Evolutionary conservation across 1,284 basidiomycete genomes (phyloP), one percentile per base, ranked within the genome.

Genomic region (Cystobasidium slooffiae): DNA sequence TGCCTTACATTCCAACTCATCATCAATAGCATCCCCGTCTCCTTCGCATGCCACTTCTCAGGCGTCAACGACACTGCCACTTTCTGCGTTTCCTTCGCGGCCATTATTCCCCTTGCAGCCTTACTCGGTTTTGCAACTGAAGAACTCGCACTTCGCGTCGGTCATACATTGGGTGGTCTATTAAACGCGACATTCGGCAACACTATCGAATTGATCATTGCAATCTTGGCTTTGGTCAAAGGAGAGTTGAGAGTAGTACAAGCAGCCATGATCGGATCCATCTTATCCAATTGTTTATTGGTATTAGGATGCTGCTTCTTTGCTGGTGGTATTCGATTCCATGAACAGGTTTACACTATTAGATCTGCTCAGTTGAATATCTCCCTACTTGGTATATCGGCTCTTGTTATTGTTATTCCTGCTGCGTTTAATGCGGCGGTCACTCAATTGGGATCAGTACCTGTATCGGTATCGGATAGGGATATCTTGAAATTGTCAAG

Each of bases 281-380:
- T 96, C 68, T 83, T 96, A 39, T 93, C 91, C n/a, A 96, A 96
- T 82, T 86, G 94, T 67, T 86, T 95, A 6, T 86, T 95, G 43
- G 93, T 96, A 16, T 84, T 95, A 6, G 93, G 93, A 22, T 93
- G 91, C 83, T 92, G 91, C 24, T 94, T 93, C 85, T 85, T 94
- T 62, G 91, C 90, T 75, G 91, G 76, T 68, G 85, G 83, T 58
- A 85, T 87, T 65, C 84, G 86, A 70, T 89, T 88, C 82, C 86
- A 86, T 78, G 86, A 88, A 77, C 88, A 89, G 79, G 84, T 87
- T 52, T 89, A 89, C 79, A 86, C 86, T 62, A 84, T 87, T 39
- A 86, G 81, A 86, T 91, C 88, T 74, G 88, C 91, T 1, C 93
- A 94, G 82, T 83, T 93, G 44, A 92, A 94, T 81, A 89, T 90